A percentile compares a stretch with the other conserved stretches of the same genome.
phyloP scores from a whole-genome alignment of 1,284 basidiomycete species.

The Sporisorium iseilematis-ciliati region DNA sequence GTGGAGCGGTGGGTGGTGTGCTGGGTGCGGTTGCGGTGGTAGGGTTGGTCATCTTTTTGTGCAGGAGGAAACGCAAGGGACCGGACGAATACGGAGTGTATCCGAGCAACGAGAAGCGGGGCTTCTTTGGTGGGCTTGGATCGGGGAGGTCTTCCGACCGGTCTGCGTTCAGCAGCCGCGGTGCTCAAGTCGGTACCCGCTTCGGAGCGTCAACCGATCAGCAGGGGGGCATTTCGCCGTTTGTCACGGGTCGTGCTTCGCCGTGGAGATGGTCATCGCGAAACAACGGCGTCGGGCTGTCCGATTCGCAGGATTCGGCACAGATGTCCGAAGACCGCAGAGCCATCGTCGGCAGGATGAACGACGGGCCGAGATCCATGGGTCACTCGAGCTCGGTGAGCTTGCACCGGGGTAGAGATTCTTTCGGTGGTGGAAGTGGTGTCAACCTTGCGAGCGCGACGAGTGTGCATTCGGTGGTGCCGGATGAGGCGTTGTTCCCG shows the following conservation, averaged over 20 bases:
- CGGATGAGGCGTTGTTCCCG: conserved; percentile 51
- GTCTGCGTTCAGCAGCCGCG: conserved; percentile 6
- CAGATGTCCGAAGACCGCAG: conserved; percentile 12
- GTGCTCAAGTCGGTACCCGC: background rate
- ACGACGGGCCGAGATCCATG: conserved; percentile 22
- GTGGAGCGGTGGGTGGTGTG: conserved; percentile 33
- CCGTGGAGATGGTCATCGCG: conserved; percentile 32
- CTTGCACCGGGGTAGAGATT: conserved; percentile 37
- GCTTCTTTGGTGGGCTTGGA: conserved; percentile 32
- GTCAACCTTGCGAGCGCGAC: conserved; percentile 19
- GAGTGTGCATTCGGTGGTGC: conserved; percentile 47
- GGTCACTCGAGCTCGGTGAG: conserved; percentile 43
- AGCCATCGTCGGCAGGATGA: conserved; percentile 25
- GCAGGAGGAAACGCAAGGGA: conserved; percentile 14
- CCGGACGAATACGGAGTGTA: conserved; percentile 48
- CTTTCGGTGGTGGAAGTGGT: conserved; percentile 19
- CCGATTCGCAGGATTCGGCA: conserved; percentile 23
- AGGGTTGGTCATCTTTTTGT: conserved; percentile 22
- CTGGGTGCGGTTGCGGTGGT: conserved; percentile 23
- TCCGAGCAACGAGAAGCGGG: conserved; percentile 24
- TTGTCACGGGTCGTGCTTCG: conserved; percentile 30
- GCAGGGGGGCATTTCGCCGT: conserved; percentile 46
- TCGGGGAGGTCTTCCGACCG: conserved; percentile 21
- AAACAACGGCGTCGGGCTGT: conserved; percentile 3
- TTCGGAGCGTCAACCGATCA: conserved; percentile 32